phyloP scores from a whole-genome alignment of 208 protist genomes.

The Herpetomonas tarakana region DNA sequence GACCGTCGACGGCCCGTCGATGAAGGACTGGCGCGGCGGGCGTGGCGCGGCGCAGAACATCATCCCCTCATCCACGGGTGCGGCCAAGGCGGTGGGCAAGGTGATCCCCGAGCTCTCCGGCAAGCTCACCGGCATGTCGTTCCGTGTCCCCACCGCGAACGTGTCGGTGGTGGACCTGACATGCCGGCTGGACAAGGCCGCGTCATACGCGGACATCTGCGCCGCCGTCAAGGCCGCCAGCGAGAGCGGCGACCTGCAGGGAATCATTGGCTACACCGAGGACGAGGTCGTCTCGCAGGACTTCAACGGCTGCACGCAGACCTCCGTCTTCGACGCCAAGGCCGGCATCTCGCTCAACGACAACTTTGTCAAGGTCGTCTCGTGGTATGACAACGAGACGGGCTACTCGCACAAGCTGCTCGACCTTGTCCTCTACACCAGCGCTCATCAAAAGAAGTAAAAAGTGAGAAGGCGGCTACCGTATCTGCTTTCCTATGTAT shows the following conservation, averaged over 20 bases:
- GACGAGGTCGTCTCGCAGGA: conserved; percentile 96
- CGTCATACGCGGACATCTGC: conserved; percentile 41
- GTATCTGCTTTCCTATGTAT: too few relatives aligned
- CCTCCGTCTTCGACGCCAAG: conserved; percentile 95
- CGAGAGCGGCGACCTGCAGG: conserved; percentile 83
- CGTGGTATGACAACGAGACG: conserved; percentile 99
- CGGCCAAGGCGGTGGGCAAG: conserved; percentile 98
- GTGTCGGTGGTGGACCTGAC: conserved; percentile 50
- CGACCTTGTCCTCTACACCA: conserved; percentile 84
- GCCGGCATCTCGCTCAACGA: conserved; percentile 95
- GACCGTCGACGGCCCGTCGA: conserved; percentile 93
- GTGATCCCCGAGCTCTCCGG: conserved; percentile 81
- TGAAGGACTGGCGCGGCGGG: conserved; percentile 96
- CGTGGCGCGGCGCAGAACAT: conserved; percentile 95
- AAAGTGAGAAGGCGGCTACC: too few relatives aligned
- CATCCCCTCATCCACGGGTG: conserved; percentile 98
- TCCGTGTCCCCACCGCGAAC: conserved; percentile 94
- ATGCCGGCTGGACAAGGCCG: conserved; percentile 26
- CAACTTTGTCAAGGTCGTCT: conserved; percentile 98
- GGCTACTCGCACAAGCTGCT: conserved; percentile 97
- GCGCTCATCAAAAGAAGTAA: conserved; percentile 9
- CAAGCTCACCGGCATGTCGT: conserved; percentile 93
- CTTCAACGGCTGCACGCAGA: conserved; percentile 96
- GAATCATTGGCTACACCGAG: conserved; percentile 96
- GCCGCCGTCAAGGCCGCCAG: conserved; percentile 29